Conservation (phyloP, 768 basidiomycete genomes). For the Termitomyces sp. region DNA sequence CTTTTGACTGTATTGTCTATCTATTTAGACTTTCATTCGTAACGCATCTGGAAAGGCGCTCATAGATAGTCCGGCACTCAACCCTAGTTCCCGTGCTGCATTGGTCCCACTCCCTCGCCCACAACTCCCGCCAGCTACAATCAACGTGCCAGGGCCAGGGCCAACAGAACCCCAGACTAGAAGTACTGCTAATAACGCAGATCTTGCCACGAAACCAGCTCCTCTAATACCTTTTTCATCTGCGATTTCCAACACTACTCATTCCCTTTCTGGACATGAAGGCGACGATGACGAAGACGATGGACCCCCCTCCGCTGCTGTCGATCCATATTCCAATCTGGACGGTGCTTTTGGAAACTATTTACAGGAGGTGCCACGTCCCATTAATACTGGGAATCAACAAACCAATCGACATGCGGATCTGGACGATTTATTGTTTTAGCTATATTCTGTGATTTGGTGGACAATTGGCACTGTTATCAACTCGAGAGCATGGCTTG, state of each 20-base stretch:
- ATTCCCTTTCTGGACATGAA: conserved; percentile 20
- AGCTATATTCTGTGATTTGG: conserved; percentile 5
- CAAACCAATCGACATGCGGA: conserved; percentile 35
- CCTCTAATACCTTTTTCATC: conserved; percentile 25
- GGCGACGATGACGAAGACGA: conserved; percentile 38
- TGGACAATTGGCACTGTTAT: conserved; percentile 13
- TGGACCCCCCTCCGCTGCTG: conserved; percentile 24
- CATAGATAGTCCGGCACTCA: conserved; percentile 85
- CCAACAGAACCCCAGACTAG: conserved; percentile 42
- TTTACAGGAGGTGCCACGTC: conserved; percentile 65
- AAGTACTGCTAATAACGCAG: conserved; percentile 17
- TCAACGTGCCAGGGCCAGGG: conserved; percentile 61
- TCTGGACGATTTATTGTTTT: conserved; percentile 69
- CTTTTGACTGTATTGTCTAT: conserved; percentile 3
- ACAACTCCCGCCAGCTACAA: conserved; percentile 37
- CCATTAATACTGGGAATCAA: conserved; percentile 42
- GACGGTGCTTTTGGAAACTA: conserved; percentile 74
- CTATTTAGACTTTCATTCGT: conserved; percentile 82
- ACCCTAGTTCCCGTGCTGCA: conserved; percentile 70
- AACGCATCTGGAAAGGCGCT: conserved; percentile 81
- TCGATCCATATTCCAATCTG: conserved; percentile 83
- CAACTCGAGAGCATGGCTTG: conserved; percentile 19
- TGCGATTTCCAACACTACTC: background rate
- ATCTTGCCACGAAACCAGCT: conserved; percentile 25
- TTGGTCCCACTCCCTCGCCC: conserved; percentile 57